phyloP scores from a whole-genome alignment of 75 land plant genomes.

The Selaginella tamariscina region DNA sequence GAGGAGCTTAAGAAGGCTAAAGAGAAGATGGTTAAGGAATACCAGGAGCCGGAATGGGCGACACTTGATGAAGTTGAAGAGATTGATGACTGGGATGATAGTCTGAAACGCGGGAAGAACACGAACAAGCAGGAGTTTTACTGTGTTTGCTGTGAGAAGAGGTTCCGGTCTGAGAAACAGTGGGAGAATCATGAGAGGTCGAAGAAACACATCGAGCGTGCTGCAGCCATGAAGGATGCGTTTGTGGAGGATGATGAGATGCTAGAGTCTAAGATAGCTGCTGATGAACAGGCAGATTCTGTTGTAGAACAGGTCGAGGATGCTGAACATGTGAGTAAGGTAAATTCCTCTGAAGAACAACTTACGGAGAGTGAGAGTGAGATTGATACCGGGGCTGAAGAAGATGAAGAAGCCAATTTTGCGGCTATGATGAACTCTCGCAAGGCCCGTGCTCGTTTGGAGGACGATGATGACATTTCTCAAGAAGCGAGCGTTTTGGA shows the following conservation, averaged over 20 bases:
- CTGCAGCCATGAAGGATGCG: slow-evolving; percentile 45
- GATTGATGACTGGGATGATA: slow-evolving; percentile 20
- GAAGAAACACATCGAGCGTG: slow-evolving; percentile 79
- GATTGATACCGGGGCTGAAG: slow-evolving; percentile 22
- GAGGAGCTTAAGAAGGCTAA: slow-evolving; percentile 39
- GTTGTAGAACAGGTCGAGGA: neutral
- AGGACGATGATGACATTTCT: no score
- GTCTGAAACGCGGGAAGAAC: slow-evolving; percentile 17
- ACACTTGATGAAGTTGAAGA: slow-evolving; percentile 27
- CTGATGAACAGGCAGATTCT: neutral
- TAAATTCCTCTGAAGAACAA: neutral
- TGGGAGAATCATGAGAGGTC: slow-evolving; percentile 97
- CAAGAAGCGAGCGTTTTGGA: neutral
- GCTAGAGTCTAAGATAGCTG: neutral
- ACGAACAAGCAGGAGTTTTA: slow-evolving; percentile 39
- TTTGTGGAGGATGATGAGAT: slow-evolving; percentile 32
- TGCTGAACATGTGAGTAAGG: neutral
- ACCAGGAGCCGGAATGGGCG: slow-evolving; percentile 82
- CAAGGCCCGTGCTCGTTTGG: no score
- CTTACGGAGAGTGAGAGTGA: neutral
- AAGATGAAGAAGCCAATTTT: slow-evolving; percentile 13
- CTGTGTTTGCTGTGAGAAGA: slow-evolving; percentile 69
- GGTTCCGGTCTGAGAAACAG: slow-evolving; percentile 83
- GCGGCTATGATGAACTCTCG: slow-evolving; percentile 8
- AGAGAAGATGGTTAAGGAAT: slow-evolving; percentile 28